Evolutionary conservation across 805 yeast species (phyloP).

Genomic region (Kuraishia capsulata): DNA sequence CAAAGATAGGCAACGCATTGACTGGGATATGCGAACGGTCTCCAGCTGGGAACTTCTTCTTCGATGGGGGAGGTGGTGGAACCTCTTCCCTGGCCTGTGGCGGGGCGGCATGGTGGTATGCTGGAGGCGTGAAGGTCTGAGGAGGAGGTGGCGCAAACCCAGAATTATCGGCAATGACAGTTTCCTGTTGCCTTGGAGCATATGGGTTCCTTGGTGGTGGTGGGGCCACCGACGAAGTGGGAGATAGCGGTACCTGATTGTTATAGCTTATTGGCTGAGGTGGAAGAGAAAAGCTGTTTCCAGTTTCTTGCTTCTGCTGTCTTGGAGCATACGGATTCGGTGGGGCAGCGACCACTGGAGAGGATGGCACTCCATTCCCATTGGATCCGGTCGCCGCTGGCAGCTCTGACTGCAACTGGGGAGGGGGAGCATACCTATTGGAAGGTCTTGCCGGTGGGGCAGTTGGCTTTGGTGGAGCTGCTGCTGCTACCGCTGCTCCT

Average conservation of each 20-base stretch:
- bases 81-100: conserved; percentile 6
- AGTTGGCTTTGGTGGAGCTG: conserved; percentile 11
- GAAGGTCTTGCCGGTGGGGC: conserved; percentile 4
- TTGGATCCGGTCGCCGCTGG: not conserved
- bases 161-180: conserved; percentile 4
- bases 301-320: conserved; percentile 11
- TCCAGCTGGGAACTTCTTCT: conserved; percentile 42
- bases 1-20: conserved; percentile 46
- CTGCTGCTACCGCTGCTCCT: conserved; percentile 14
- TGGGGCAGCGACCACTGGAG: conserved; percentile 1
- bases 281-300: conserved; percentile 9
- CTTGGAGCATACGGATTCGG: conserved; percentile 27
- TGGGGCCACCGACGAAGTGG: too few relatives aligned
- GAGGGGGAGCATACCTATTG: conserved; percentile 11
- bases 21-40: conserved; percentile 63
- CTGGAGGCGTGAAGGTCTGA: conserved; percentile 5
- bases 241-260: too few relatives aligned
- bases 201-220: conserved; percentile 19
- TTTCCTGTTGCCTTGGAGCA: conserved; percentile 12
- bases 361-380: not conserved
- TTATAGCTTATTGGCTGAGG: too few relatives aligned
- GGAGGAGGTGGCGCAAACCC: conserved; percentile 8
- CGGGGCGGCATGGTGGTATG: conserved; percentile 4
- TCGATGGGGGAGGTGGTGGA: conserved; percentile 11
- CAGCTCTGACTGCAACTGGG: not conserved